Evolutionary conservation across 345 rosid genomes (phyloP).

Genomic region (Acer negundo): DNA sequence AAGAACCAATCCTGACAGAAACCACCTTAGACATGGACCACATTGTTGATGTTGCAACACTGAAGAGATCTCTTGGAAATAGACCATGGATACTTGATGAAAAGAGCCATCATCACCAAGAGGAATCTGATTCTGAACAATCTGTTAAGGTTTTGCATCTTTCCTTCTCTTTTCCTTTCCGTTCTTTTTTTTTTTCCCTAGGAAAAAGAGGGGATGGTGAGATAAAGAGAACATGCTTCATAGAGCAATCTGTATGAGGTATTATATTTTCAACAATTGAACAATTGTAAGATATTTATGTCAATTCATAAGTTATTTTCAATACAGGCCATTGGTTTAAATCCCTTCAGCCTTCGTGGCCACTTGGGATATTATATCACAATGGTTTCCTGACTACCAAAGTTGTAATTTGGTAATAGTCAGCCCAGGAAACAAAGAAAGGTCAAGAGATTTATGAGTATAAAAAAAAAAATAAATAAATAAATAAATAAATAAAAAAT

Average conservation of each 20-base stretch:
- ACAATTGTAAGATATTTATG: background rate
- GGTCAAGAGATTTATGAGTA: background rate
- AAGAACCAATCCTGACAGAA: background rate
- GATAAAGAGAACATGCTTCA: background rate
- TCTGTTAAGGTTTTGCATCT: conserved; percentile 26
- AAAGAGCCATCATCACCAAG: conserved; percentile 20
- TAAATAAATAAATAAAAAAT: no score
- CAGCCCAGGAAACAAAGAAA: background rate
- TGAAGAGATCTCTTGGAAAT: conserved; percentile 26
- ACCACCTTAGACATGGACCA: background rate
- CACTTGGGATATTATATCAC: background rate
- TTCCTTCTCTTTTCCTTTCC: background rate
- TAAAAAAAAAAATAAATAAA: no score
- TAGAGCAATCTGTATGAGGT: background rate
- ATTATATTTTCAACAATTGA: background rate
- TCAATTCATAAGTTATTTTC: background rate
- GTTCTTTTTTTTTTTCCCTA: background rate
- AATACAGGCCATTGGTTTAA: background rate
- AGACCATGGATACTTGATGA: conserved; percentile 43
- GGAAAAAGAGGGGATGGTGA: background rate
- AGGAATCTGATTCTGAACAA: conserved; percentile 21
- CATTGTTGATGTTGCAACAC: conserved; percentile 16
- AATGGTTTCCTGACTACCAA: background rate
- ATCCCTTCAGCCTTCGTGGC: background rate
- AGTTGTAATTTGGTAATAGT: background rate